Conservation (phyloP, 2,329 filamentous ascomycete genomes). For the Phialophora expanda region DNA sequence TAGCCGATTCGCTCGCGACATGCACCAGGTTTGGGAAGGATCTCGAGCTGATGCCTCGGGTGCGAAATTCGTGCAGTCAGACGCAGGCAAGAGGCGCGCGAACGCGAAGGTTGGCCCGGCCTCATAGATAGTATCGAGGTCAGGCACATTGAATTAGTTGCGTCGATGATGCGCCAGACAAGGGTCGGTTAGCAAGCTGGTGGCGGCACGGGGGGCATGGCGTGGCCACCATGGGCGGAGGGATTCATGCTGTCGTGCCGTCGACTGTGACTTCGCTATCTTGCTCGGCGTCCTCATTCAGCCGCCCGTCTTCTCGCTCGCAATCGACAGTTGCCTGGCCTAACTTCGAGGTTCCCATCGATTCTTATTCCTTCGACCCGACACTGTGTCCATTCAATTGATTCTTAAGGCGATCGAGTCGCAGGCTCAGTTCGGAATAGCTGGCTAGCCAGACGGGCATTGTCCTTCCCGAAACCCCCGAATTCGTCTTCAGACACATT, state of each 20-base stretch:
- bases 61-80: not conserved
- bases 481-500: not conserved
- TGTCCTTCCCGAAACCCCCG: not conserved
- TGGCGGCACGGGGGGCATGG: not conserved
- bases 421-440: no score
- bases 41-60: slow-evolving; percentile 2
- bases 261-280: not conserved
- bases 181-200: not conserved
- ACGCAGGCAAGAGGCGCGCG: not conserved
- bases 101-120: not conserved
- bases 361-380: not conserved
- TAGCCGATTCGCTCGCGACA: slow-evolving; percentile 17
- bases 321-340: slow-evolving; percentile 1
- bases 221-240: no score
- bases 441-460: not conserved
- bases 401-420: not conserved
- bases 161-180: not conserved
- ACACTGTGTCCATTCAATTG: not conserved
- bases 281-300: not conserved
- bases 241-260: no score
- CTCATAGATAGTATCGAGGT: not conserved
- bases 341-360: not conserved
- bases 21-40: slow-evolving; percentile 15
- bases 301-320: not conserved
- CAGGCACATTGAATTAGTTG: not conserved